Conservation (phyloP, 208 protist genomes). For the Strigomonas culicis region DNA sequence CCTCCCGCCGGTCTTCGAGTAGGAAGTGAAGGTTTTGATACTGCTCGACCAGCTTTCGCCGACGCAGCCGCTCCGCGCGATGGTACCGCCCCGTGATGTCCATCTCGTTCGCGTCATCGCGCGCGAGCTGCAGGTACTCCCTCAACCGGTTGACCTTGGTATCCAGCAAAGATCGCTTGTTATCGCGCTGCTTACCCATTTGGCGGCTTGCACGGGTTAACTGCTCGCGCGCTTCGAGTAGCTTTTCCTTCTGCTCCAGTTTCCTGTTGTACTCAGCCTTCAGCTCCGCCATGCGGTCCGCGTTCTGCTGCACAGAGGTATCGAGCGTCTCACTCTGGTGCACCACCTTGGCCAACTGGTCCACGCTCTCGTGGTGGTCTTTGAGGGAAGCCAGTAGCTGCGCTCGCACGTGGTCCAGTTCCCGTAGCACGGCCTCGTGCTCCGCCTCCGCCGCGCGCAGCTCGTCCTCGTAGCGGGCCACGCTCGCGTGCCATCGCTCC, state of each 20-base stretch:
- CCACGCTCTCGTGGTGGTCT: slow-evolving; percentile 42
- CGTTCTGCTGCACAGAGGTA: slow-evolving; percentile 32
- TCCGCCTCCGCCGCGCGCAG: slow-evolving; percentile 31
- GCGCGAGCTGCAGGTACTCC: slow-evolving; percentile 6
- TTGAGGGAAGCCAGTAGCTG: slow-evolving; percentile 27
- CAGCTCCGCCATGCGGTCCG: slow-evolving; percentile 27
- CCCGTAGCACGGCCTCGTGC: slow-evolving; percentile 24
- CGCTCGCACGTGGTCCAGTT: slow-evolving; percentile 29
- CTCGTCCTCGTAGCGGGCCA: slow-evolving; percentile 12
- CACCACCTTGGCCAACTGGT: slow-evolving; percentile 37
- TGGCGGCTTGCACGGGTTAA: not conserved
- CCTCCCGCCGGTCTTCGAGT: slow-evolving; percentile 17
- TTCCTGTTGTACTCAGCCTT: not conserved
- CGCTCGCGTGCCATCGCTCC: slow-evolving; percentile 19
- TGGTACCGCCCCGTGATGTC: slow-evolving; percentile 3
- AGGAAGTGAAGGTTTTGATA: slow-evolving; percentile 25
- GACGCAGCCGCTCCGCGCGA: slow-evolving; percentile 20
- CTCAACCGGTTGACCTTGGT: slow-evolving; percentile 1
- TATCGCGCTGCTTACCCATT: not conserved
- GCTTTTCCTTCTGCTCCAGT: not conserved
- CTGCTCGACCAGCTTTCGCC: slow-evolving; percentile 14
- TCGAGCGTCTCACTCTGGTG: slow-evolving; percentile 26
- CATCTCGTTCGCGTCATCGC: slow-evolving; percentile 14
- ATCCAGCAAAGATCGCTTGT: slow-evolving; percentile 4
- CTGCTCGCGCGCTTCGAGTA: not conserved